Evolutionary conservation across 768 basidiomycete species (phyloP), one percentile per base, ranked within the genome.

Genomic region (Boletus rex-veris): DNA sequence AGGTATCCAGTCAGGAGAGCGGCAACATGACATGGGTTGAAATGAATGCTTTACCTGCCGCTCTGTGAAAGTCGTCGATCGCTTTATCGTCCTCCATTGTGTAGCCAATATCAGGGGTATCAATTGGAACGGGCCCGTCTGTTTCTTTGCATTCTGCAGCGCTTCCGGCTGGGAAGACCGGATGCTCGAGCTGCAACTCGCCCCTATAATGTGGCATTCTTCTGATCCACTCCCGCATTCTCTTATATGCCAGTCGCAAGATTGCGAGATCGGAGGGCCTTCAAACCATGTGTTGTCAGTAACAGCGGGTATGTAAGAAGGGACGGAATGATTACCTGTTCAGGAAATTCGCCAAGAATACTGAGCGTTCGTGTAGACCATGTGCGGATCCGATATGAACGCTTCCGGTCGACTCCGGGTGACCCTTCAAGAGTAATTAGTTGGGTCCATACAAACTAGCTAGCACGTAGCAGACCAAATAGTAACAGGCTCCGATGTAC

Each of bases 341-440:
- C 18, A 82, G 69, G 61, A 71, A 81, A 21, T 75, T 76, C 10
- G 80, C 63, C 48, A 78, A 72, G 58, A 83, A 83, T 41, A 68
- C 62, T 11, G 72, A 68, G 15, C 71, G 65, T 7, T 72, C 73
- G 48, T 75, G 71, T 19, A 71, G 68, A 55, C 81, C 67, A 4
- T 68, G 50, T 3, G 71, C 76, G n/a, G 74, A 72, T 30, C 52
- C 64, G 50, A 81, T 78, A 60, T 83, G 81, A 18, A 80, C 71
- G 44, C 71, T 70, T 9, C 82, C 82, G 9, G 52, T 50, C 6
- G 81, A 77, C 18, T 64, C 66, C 11, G 48, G 48, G 28, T 84
- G 77, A 54, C 65, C 52, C 69, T 70, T 48, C 6, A 7, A 8
- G 2, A 24, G 8, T 46, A n/a, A 19, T 49, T 9, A 49, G 30